Evolutionary conservation across 805 yeast genomes (phyloP).

Genomic region (Ogataea zsoltii): DNA sequence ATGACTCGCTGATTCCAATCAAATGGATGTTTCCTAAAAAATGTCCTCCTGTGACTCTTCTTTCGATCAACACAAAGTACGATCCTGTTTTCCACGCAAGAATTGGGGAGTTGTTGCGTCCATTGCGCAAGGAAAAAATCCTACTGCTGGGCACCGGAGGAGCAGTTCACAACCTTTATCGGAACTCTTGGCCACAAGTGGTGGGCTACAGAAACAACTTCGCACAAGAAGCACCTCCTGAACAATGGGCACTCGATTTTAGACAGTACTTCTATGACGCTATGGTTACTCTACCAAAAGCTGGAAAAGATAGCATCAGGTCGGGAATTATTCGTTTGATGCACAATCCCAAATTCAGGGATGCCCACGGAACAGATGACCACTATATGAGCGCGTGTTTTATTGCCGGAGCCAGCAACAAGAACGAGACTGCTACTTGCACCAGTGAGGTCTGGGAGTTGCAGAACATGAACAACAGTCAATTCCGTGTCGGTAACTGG

Average conservation of each 20-base stretch:
- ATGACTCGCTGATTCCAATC: constrained; percentile 13
- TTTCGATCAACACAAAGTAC: constrained; percentile 10
- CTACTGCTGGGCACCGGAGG: constrained; percentile 12
- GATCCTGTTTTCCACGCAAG: constrained; percentile 13
- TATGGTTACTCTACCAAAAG: constrained; percentile 7
- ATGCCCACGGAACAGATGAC: constrained; percentile 13
- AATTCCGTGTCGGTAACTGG: constrained; percentile 9
- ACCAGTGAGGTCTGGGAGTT: constrained; percentile 13
- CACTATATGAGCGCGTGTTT: constrained; percentile 15
- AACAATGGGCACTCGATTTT: constrained; percentile 13
- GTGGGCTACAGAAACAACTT: constrained; percentile 11
- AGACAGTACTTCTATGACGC: constrained; percentile 9
- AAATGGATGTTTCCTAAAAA: constrained; percentile 15
- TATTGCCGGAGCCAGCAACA: constrained; percentile 9
- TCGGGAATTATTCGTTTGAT: constrained; percentile 7
- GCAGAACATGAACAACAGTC: constrained; percentile 13
- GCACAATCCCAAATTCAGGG: constrained; percentile 12
- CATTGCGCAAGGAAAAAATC: constrained; percentile 8
- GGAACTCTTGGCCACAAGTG: constrained; percentile 12
- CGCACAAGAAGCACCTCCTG: constrained; percentile 11
- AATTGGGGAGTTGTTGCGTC: constrained; percentile 8
- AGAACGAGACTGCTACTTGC: constrained; percentile 6
- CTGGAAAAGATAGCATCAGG: constrained; percentile 6
- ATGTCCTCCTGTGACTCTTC: constrained; percentile 12
- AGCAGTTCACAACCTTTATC: constrained; percentile 10